Percentiles rank a stretch among this genome's conserved stretches.
Evolutionary conservation across 2,329 filamentous ascomycete species (phyloP).

Genomic region (Aureobasidium sp.): DNA sequence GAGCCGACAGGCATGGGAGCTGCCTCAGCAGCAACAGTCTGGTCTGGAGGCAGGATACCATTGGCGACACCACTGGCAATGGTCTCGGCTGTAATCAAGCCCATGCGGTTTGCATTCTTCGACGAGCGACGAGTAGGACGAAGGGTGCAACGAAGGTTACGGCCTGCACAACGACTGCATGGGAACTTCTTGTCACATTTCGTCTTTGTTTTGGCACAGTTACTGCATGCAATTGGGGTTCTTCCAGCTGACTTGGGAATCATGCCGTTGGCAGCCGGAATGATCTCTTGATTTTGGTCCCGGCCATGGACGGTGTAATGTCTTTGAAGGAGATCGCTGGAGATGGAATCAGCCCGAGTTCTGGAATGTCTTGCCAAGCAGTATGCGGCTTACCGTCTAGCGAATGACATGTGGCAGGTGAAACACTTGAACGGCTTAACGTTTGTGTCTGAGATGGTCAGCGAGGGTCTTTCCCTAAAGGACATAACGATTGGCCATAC

Average conservation of each 20-base stretch:
- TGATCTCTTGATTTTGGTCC: slow-evolving; percentile 40
- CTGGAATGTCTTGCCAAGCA: slow-evolving; percentile 7
- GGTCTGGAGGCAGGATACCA: slow-evolving; percentile 14
- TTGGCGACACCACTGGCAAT: slow-evolving; percentile 16
- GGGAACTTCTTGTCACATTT: slow-evolving; percentile 48
- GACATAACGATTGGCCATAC: slow-evolving; percentile 23
- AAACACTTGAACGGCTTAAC: slow-evolving; percentile 49
- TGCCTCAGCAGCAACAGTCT: slow-evolving; percentile 15
- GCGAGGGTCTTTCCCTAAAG: neutral
- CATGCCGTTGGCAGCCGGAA: slow-evolving; percentile 40
- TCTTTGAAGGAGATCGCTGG: slow-evolving; percentile 42
- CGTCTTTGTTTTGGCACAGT: slow-evolving; percentile 47
- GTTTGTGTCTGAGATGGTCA: slow-evolving; percentile 36
- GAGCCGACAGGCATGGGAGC: slow-evolving; percentile 16
- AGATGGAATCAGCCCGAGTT: slow-evolving; percentile 5
- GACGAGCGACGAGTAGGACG: slow-evolving; percentile 40
- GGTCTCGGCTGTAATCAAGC: slow-evolving; percentile 18
- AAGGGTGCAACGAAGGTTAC: slow-evolving; percentile 40
- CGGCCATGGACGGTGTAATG: slow-evolving; percentile 45
- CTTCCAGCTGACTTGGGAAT: slow-evolving; percentile 44
- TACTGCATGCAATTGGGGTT: slow-evolving; percentile 45
- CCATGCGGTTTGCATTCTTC: slow-evolving; percentile 32
- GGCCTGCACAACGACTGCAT: slow-evolving; percentile 42
- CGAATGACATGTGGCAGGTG: slow-evolving; percentile 47
- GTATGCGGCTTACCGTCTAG: slow-evolving; percentile 34